Percentiles rank a stretch among this genome's conserved stretches.
Evolutionary conservation across 371 early-diverging fungal species (phyloP).

Genomic region (Mortierella sp.): DNA sequence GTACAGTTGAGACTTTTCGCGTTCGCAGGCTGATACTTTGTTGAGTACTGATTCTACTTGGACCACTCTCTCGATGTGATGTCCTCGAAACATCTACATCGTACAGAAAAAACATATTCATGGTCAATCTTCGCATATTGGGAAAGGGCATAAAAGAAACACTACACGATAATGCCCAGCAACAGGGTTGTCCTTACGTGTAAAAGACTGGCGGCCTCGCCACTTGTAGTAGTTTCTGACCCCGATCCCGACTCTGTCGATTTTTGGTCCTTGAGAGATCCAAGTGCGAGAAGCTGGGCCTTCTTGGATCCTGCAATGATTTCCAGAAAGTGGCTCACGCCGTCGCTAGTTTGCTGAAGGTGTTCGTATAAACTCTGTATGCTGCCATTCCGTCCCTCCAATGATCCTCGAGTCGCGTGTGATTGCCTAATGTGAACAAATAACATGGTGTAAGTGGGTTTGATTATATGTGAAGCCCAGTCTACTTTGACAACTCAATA

Average conservation of each 20-base stretch:
- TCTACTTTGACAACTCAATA: neutral
- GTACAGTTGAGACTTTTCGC: conserved; percentile 32
- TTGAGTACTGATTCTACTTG: conserved; percentile 36
- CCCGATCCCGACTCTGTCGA: neutral
- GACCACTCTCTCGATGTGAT: conserved; percentile 41
- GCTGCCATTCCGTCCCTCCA: neutral
- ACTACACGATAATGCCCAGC: neutral
- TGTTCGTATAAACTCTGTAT: neutral
- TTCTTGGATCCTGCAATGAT: conserved; percentile 13
- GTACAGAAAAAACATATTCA: no score
- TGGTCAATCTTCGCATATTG: no score
- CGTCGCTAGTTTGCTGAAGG: conserved; percentile 2
- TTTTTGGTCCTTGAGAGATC: conserved; percentile 3
- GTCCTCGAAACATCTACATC: conserved; percentile 36
- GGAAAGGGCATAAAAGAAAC: no score
- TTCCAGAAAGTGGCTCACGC: conserved; percentile 8
- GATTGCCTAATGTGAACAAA: neutral
- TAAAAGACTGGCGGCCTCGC: conserved; percentile 20
- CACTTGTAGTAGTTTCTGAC: no score
- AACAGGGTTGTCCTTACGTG: conserved; percentile 14
- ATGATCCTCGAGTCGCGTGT: neutral
- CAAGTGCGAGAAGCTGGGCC: neutral
- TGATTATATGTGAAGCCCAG: neutral
- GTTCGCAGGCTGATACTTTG: conserved; percentile 27
- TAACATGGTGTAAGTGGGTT: neutral